phyloP scores from a whole-genome alignment of 2,329 filamentous ascomycete species.

The Claviceps sorghi region DNA sequence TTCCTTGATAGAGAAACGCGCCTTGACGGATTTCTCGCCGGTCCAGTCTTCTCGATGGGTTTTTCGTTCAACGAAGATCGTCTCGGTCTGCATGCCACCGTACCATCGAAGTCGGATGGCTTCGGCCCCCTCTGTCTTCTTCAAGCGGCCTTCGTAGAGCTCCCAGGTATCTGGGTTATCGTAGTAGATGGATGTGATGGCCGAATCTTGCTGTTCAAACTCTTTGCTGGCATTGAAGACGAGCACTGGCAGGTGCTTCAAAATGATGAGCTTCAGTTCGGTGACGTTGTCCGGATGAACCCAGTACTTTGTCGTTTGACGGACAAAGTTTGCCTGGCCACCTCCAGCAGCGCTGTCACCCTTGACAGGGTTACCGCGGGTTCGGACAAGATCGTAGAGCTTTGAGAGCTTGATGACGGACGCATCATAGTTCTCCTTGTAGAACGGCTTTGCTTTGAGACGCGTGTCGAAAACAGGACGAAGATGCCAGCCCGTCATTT shows the following conservation, averaged over 20 bases:
- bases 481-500: slow-evolving; percentile 86
- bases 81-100: slow-evolving; percentile 87
- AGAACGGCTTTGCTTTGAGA: slow-evolving; percentile 92
- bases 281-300: slow-evolving; percentile 97
- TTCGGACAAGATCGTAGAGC: slow-evolving; percentile 88
- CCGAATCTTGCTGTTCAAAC: slow-evolving; percentile 77
- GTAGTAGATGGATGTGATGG: slow-evolving; percentile 97
- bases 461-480: slow-evolving; percentile 91
- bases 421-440: slow-evolving; percentile 96
- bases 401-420: slow-evolving; percentile 90
- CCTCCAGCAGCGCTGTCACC: slow-evolving; percentile 87
- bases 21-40: slow-evolving; percentile 96
- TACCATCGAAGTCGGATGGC: slow-evolving; percentile 96
- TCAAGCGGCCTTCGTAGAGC: slow-evolving; percentile 81
- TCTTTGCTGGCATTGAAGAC: slow-evolving; percentile 98
- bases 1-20: slow-evolving; percentile 86
- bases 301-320: slow-evolving; percentile 99
- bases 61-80: slow-evolving; percentile 93
- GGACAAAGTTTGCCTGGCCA: slow-evolving; percentile 85
- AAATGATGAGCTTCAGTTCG: slow-evolving; percentile 90
- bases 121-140: slow-evolving; percentile 96
- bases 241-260: slow-evolving; percentile 92
- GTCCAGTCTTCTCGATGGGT: slow-evolving; percentile 99
- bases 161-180: slow-evolving; percentile 93
- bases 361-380: slow-evolving; percentile 79